These are phyloP conservation scores for Mucor sp. DNA, from an alignment of 371 early-diverging fungal species.

Conservation along the genomic window DNA sequence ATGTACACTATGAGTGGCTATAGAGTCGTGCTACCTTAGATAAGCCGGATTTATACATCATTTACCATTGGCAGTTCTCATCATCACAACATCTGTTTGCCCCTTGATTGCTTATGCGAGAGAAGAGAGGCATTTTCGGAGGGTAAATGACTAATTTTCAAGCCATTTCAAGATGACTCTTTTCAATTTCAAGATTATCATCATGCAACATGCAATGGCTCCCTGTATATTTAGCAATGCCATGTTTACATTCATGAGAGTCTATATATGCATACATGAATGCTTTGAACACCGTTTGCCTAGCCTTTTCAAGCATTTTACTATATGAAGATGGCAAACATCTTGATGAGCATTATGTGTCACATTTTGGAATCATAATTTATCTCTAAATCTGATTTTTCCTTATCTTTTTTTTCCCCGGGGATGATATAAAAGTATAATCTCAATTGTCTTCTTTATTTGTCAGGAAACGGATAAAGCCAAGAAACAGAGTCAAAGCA, in stretches of 20 bases:
- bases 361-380: neutral
- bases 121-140: slow-evolving; percentile 1
- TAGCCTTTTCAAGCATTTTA: neutral
- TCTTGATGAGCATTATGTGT: neutral
- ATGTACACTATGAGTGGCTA: neutral
- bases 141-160: neutral
- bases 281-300: neutral
- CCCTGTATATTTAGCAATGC: neutral
- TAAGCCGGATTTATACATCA: neutral
- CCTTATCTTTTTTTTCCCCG: neutral
- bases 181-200: neutral
- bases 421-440: neutral
- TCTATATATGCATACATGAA: neutral
- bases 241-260: neutral
- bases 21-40: neutral
- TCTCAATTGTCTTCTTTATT: neutral
- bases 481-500: neutral
- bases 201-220: neutral
- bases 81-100: neutral
- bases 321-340: neutral
- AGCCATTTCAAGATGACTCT: neutral
- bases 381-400: neutral
- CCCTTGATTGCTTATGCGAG: neutral
- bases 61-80: slow-evolving; percentile 1
- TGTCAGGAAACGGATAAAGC: neutral